Conservation (phyloP, 495 filamentous ascomycete genomes). For the Penicillium ochrochloron region DNA sequence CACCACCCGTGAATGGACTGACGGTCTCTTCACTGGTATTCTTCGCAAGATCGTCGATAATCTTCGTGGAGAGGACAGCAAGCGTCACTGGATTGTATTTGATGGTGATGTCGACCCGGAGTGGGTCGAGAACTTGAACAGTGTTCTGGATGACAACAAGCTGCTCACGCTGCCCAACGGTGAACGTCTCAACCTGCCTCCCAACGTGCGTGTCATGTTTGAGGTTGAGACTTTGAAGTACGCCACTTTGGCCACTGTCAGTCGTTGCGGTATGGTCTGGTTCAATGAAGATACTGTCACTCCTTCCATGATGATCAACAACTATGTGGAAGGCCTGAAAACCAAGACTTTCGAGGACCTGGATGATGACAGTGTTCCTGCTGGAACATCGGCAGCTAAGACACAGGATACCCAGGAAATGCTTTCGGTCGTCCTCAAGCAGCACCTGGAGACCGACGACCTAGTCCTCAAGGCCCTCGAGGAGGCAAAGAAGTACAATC, state of each 20-base stretch:
- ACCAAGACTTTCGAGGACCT: slow-evolving; percentile 87
- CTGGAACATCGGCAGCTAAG: slow-evolving; percentile 78
- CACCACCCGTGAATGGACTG: slow-evolving; percentile 97
- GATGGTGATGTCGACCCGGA: slow-evolving; percentile 98
- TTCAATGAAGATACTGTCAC: slow-evolving; percentile 98
- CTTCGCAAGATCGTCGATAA: slow-evolving; percentile 98
- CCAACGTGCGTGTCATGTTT: slow-evolving; percentile 99
- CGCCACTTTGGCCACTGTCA: slow-evolving; percentile 94
- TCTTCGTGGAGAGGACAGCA: slow-evolving; percentile 91
- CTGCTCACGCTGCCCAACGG: slow-evolving; percentile 95
- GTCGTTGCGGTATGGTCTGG: slow-evolving; percentile 99
- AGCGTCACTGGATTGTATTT: slow-evolving; percentile 99
- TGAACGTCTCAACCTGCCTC: slow-evolving; percentile 89
- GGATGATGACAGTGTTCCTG: slow-evolving; percentile 83
- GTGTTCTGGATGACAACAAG: slow-evolving; percentile 98
- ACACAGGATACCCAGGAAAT: slow-evolving; percentile 75
- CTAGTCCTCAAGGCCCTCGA: slow-evolving; percentile 78
- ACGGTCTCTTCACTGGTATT: slow-evolving; percentile 97
- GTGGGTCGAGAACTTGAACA: slow-evolving; percentile 99
- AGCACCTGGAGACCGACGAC: slow-evolving; percentile 73
- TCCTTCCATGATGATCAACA: slow-evolving; percentile 85
- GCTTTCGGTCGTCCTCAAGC: slow-evolving; percentile 75
- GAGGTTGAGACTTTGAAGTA: slow-evolving; percentile 99
- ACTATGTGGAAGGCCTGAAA: slow-evolving; percentile 84
- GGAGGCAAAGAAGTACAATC: slow-evolving; percentile 76